Evolutionary conservation across 1,284 basidiomycete species (phyloP).

Genomic region (Cutaneotrichosporon sp.): DNA sequence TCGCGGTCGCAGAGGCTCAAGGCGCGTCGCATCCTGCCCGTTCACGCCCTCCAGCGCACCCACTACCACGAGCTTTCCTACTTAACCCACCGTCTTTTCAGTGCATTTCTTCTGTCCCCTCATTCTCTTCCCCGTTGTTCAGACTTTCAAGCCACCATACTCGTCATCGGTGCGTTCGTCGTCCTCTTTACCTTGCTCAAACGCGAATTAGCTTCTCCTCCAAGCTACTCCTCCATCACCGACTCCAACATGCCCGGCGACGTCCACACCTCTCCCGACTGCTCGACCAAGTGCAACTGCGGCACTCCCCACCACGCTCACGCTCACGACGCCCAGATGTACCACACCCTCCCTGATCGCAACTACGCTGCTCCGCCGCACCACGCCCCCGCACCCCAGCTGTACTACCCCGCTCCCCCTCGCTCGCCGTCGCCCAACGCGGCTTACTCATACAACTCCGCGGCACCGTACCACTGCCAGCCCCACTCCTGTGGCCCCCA

Average conservation of each 20-base stretch:
- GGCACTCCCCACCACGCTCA: not conserved
- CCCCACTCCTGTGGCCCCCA: conserved; percentile 1
- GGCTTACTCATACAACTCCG: not conserved
- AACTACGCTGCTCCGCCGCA: no score
- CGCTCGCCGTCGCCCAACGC: not conserved
- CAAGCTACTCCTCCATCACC: not conserved
- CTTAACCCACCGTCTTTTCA: no score
- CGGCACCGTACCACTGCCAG: not conserved
- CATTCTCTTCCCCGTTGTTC: no score
- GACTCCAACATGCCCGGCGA: not conserved
- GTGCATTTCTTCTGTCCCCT: no score
- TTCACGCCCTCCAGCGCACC: no score
- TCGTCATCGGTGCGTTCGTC: not conserved
- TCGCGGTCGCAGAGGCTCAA: no score
- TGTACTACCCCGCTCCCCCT: not conserved
- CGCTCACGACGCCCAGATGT: not conserved
- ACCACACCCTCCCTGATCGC: not conserved
- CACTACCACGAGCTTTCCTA: no score
- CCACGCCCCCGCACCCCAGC: not conserved
- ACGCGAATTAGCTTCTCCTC: no score
- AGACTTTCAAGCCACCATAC: not conserved
- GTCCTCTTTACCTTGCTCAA: not conserved
- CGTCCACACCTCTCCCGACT: not conserved
- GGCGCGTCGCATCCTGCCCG: no score
- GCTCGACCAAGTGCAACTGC: not conserved